Base-by-base conservation (phyloP, 805 yeast genomes). In the Millerozyma acaciae region DNA sequence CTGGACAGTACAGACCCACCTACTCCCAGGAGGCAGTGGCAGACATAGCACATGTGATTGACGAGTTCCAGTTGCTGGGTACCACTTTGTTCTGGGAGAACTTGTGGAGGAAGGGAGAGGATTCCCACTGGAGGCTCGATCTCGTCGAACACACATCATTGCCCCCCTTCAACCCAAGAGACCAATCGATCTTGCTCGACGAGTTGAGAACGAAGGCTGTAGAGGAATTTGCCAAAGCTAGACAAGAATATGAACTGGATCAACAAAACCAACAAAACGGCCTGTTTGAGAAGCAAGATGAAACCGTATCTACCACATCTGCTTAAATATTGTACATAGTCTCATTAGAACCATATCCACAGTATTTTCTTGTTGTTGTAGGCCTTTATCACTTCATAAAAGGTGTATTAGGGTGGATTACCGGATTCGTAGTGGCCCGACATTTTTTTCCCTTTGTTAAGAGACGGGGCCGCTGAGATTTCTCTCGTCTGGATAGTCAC, bases 1-100 rank as follows among this genome's bases (percentile, higher is more conserved):
- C 82, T 37, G 90, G 86, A 29, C 95, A 85, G 60, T 90, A 74
- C 65, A 76, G 96, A 52, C 97, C 97, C 16, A 79, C 93, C 0
- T 85, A 81, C 60, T 70, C 94, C 8, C 95, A 86, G 57, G 97
- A 89, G 57, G 84, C 96, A 1, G 87, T 86, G 18, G 85, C 96
- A 5, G 97, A 89, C 60, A 62, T 89, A 43, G 62, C 77, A 20
- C 70, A 77, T 32, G 80, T 80, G 8, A 65, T 82, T n/a, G 88
- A 82, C 35, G 81, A 78, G 40, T 68, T 80, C 40, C 68, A 66
- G 31, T 57, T 66, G 45, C 65, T 55, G 21, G 41, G 65, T 43
- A 65, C 80, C 23, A 73, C 65, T 28, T 65, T 87, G 16, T 71
- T 68, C 47, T 89, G 97, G 97, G 96, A 87, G 48, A 77, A 78